Evolutionary conservation across 2,329 filamentous ascomycete genomes (phyloP).

Genomic region (Diaporthe vaccinii): DNA sequence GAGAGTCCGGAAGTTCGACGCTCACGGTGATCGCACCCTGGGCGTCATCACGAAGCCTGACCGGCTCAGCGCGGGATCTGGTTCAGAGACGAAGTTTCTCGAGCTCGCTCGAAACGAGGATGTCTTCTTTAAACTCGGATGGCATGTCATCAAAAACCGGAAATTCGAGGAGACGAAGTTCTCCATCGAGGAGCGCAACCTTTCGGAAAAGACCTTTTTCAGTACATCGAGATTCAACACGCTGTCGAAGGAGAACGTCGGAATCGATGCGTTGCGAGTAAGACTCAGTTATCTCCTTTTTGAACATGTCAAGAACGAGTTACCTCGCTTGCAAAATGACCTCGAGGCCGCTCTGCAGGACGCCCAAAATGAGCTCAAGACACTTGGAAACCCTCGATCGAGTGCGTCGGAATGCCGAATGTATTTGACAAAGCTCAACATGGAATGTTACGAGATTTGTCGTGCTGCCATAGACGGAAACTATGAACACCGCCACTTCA

Average conservation of each 20-base stretch:
- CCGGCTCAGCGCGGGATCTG: neutral
- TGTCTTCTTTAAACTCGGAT: conserved; percentile 43
- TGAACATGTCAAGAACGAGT: conserved; percentile 22
- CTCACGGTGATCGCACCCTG: conserved; percentile 7
- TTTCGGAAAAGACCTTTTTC: neutral
- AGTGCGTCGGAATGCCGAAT: neutral
- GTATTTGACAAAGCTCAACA: conserved; percentile 21
- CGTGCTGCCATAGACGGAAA: conserved; percentile 8
- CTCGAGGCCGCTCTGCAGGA: neutral
- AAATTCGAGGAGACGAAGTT: conserved; percentile 61
- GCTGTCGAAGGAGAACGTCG: conserved; percentile 16
- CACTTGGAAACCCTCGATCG: neutral
- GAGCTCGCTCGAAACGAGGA: conserved; percentile 33
- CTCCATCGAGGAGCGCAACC: conserved; percentile 2
- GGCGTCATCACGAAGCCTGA: conserved; percentile 35
- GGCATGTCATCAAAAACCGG: conserved; percentile 70
- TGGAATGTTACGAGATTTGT: conserved; percentile 30
- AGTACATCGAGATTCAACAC: neutral
- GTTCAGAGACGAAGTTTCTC: conserved; percentile 8
- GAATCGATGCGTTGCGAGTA: neutral
- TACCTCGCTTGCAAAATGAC: conserved; percentile 7
- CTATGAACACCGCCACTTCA: conserved; percentile 21
- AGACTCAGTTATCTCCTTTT: conserved; percentile 27
- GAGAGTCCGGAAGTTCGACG: conserved; percentile 20
- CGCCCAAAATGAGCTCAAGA: neutral